Conservation (phyloP, 768 basidiomycete species). For the Trametes cubensis region DNA sequence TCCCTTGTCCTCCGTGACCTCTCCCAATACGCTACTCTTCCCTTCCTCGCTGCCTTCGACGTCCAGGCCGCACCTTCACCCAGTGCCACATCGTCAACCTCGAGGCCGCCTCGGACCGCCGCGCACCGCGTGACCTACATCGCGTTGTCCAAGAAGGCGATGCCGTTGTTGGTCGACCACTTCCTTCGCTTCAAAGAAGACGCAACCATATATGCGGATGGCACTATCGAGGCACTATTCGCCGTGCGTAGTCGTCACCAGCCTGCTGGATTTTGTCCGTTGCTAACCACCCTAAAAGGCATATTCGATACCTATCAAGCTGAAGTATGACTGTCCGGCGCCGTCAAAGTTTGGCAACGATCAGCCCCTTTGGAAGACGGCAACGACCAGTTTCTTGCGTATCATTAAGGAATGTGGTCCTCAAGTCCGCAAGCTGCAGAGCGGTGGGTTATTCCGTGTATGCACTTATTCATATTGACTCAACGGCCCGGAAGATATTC, state of each 20-base stretch:
- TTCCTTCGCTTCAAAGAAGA: constrained; percentile 68
- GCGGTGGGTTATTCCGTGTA: constrained; percentile 41
- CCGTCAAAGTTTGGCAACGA: constrained; percentile 89
- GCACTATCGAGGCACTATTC: constrained; percentile 82
- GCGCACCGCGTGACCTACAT: constrained; percentile 79
- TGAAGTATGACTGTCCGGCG: constrained; percentile 93
- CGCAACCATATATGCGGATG: constrained; percentile 70
- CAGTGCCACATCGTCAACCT: constrained; percentile 9
- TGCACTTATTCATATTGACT: neutral
- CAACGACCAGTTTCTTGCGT: constrained; percentile 75
- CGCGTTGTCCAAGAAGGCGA: constrained; percentile 82
- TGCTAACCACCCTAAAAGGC: constrained; percentile 49
- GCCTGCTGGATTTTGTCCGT: neutral
- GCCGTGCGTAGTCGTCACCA: constrained; percentile 50
- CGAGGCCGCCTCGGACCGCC: constrained; percentile 38
- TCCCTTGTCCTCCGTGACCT: constrained; percentile 83
- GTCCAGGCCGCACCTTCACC: constrained; percentile 36
- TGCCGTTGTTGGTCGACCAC: constrained; percentile 82
- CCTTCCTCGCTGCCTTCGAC: constrained; percentile 82
- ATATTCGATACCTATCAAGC: constrained; percentile 86
- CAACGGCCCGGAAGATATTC: constrained; percentile 42
- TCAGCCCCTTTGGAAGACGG: constrained; percentile 91
- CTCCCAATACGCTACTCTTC: constrained; percentile 82
- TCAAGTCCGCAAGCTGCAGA: constrained; percentile 52
- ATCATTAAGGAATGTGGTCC: constrained; percentile 69